Evolutionary conservation across 305 asterid species (phyloP).

Genomic region (Rubia balearica): DNA sequence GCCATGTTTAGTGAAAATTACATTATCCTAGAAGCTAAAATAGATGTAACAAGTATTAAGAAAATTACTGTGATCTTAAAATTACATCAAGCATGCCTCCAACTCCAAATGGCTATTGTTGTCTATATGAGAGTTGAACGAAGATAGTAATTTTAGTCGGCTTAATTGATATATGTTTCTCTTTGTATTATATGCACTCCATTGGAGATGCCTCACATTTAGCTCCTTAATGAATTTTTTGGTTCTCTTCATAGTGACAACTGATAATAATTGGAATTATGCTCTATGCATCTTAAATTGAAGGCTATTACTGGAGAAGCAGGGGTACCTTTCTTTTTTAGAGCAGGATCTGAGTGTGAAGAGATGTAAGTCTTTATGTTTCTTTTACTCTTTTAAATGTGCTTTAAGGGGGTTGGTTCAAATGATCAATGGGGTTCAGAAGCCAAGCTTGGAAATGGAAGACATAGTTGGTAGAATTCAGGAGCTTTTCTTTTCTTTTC

Average conservation of each 20-base stretch:
- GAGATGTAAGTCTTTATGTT: conserved; percentile 61
- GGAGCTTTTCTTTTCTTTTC: no score
- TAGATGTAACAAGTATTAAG: neutral
- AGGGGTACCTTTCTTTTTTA: conserved; percentile 95
- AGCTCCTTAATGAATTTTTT: neutral
- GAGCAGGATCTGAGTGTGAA: conserved; percentile 98
- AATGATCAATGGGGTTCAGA: no score
- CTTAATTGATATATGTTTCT: neutral
- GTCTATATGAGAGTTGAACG: neutral
- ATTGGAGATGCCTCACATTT: neutral
- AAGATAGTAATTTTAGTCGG: neutral
- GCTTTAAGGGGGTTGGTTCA: no score
- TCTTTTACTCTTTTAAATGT: conserved; percentile 6
- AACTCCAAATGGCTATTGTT: neutral
- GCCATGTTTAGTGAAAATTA: neutral
- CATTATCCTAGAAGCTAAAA: neutral
- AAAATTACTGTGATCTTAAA: neutral
- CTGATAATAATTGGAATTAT: conserved; percentile 10
- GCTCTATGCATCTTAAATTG: conserved; percentile 28
- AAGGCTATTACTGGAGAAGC: conserved; percentile 99
- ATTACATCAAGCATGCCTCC: neutral
- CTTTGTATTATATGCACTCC: neutral
- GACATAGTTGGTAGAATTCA: no score
- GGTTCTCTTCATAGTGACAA: neutral
- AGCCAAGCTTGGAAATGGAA: no score